phyloP scores from a whole-genome alignment of 2,329 filamentous ascomycete genomes.

The Incumbomyces delicatus region DNA sequence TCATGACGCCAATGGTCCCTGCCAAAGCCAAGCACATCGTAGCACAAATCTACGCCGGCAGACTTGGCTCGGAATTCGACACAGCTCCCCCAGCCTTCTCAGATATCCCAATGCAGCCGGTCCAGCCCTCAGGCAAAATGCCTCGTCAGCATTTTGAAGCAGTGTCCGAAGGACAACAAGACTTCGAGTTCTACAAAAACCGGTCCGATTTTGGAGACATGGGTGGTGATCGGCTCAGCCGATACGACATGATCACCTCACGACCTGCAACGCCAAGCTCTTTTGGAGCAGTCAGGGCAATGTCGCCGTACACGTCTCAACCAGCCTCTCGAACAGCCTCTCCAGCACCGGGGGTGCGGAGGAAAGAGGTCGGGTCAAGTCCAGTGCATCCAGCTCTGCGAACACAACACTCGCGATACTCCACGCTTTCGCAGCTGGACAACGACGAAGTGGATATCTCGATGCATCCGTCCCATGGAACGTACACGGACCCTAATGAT shows the following conservation, averaged over 20 bases:
- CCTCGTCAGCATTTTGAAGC: constrained; percentile 68
- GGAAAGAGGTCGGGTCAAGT: constrained; percentile 8
- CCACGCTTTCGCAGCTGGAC: neutral
- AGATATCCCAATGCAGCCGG: constrained; percentile 55
- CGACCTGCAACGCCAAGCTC: constrained; percentile 35
- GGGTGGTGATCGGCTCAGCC: constrained; percentile 56
- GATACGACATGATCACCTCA: constrained; percentile 36
- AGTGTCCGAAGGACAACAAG: constrained; percentile 74
- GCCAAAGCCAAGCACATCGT: constrained; percentile 80
- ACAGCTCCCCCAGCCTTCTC: constrained; percentile 50
- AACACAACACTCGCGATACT: constrained; percentile 3
- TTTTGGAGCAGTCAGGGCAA: constrained; percentile 26
- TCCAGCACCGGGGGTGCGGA: constrained; percentile 11
- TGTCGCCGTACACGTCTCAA: constrained; percentile 25
- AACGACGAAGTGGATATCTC: constrained; percentile 5
- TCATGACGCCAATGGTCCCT: constrained; percentile 93
- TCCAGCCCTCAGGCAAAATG: constrained; percentile 35
- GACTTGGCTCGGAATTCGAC: constrained; percentile 57
- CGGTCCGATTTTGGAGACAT: constrained; percentile 81
- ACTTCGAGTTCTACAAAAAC: constrained; percentile 88
- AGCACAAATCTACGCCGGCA: constrained; percentile 74
- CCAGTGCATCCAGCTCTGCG: neutral
- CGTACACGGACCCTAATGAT: constrained; percentile 16
- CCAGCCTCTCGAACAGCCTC: constrained; percentile 10
- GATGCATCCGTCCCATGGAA: constrained; percentile 6